phyloP scores from a whole-genome alignment of 148 eudicot genomes.

The Fagopyrum homotropicum region DNA sequence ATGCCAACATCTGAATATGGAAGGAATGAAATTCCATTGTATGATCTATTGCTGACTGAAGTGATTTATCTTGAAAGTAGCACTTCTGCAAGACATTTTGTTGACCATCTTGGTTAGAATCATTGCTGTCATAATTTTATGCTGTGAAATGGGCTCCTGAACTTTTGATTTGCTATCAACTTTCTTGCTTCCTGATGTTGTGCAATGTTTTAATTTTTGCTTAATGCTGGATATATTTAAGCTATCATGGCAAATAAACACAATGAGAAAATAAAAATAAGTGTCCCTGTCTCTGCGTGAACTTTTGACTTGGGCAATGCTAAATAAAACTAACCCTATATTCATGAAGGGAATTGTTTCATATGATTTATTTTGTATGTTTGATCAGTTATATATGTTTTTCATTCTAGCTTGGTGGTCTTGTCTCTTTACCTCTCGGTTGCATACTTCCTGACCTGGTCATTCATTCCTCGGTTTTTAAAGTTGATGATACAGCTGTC shows the following conservation, averaged over 20 bases:
- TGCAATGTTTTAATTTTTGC: background rate
- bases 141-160: background rate
- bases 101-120: background rate
- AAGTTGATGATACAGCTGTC: conserved; percentile 94
- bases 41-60: background rate
- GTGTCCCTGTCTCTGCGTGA: background rate
- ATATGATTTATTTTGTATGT: background rate
- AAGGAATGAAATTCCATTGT: background rate
- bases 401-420: conserved; percentile 57
- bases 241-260: background rate
- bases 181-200: background rate
- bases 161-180: conserved; percentile 7
- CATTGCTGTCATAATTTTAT: background rate
- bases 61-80: background rate
- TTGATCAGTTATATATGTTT: background rate
- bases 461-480: conserved; percentile 78
- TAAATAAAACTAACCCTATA: background rate
- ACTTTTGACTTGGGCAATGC: background rate
- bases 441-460: conserved; percentile 82
- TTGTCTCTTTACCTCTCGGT: conserved; percentile 59
- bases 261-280: background rate
- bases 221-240: background rate
- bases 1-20: background rate
- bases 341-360: background rate
- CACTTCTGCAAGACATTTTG: background rate